Base-by-base conservation (phyloP, 2,329 filamentous ascomycete species). In the Pseudopithomyces maydicus region DNA sequence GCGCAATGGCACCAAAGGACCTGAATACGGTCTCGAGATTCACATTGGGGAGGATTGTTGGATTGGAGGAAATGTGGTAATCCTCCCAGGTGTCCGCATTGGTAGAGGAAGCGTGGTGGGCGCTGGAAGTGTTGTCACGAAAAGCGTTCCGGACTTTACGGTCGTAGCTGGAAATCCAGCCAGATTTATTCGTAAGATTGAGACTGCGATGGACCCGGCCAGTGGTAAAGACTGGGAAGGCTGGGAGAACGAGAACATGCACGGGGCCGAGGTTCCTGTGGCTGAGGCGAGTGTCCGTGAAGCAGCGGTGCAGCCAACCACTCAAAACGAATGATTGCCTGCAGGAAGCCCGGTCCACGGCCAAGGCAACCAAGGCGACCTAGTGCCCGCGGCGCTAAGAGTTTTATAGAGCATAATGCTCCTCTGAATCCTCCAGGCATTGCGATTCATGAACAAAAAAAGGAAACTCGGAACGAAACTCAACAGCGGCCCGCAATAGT, bases 91-190 rank as follows among this genome's bases (percentile, higher is more conserved):
- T 0, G 86, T 96, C 26, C 92, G 84, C 0, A 89, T 97, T 62
- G 92, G 92, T 0, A 82, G 83, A 58, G 91, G 92, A 0, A 82
- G 80, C 8, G 90, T 88, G 0, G 83, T 96, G 56, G 92, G 91
- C 2, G 92, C 92, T 2, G 91, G 90, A 0, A 92, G 89, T 72
- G 90, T 96, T 2, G 92, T 96, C 22, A 96, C 91, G 2, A 96
- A 90, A 79, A 81, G 87, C 70, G 84, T 91, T 17, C 82, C 86
- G 6, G 81, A 77, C 90, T 87, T 85, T 61, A 82, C 82, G 8
- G 81, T 88, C 12, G 87, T 86, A 0, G 88, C 81, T 17, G 89
- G 89, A 0, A 91, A 90, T 64, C 89, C 89, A 36, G 88, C 88
- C 11, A 81, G 80, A 47, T 74, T 89, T 15, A 90, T 76, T 92